Evolutionary conservation across 192 early-diverging fungal species (phyloP).

Genomic region (Coemansia sp.): DNA sequence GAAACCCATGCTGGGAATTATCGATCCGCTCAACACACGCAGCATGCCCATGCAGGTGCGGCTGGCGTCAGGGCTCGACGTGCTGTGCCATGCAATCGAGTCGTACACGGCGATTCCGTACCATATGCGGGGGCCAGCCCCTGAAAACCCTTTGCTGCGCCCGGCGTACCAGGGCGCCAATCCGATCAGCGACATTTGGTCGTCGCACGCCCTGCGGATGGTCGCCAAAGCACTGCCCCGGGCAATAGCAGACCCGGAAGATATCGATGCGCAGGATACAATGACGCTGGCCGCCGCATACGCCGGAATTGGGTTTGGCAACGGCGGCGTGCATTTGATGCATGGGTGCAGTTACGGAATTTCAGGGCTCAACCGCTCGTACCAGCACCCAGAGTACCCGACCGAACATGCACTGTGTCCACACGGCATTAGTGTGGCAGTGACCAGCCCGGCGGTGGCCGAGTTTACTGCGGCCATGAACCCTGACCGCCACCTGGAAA

Average conservation of each 20-base stretch:
- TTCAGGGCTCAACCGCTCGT: conserved; percentile 77
- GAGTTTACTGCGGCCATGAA: conserved; percentile 75
- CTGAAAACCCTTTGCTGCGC: conserved; percentile 75
- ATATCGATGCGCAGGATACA: conserved; percentile 69
- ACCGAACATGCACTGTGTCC: conserved; percentile 74
- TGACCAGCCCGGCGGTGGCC: conserved; percentile 90
- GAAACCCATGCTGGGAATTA: conserved; percentile 81
- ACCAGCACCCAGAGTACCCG: conserved; percentile 79
- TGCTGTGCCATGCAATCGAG: conserved; percentile 88
- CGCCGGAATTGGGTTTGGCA: conserved; percentile 87
- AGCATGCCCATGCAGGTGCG: conserved; percentile 86
- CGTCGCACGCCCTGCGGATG: conserved; percentile 74
- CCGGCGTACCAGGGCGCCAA: conserved; percentile 93
- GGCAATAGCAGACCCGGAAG: conserved; percentile 67
- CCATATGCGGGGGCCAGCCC: conserved; percentile 71
- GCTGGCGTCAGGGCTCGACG: conserved; percentile 82
- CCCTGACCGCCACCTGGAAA: conserved; percentile 85
- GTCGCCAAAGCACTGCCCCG: conserved; percentile 75
- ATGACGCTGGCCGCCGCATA: conserved; percentile 90
- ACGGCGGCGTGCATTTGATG: conserved; percentile 88
- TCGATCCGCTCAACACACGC: conserved; percentile 85
- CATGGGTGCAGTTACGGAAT: conserved; percentile 85
- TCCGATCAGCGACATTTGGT: conserved; percentile 92
- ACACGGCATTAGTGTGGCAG: conserved; percentile 82
- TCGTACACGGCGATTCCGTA: conserved; percentile 91